These are phyloP conservation scores for Phytophthora macrochlamydospora DNA, from an alignment of 352 stramenopile genomes.

Conservation along the genomic window DNA sequence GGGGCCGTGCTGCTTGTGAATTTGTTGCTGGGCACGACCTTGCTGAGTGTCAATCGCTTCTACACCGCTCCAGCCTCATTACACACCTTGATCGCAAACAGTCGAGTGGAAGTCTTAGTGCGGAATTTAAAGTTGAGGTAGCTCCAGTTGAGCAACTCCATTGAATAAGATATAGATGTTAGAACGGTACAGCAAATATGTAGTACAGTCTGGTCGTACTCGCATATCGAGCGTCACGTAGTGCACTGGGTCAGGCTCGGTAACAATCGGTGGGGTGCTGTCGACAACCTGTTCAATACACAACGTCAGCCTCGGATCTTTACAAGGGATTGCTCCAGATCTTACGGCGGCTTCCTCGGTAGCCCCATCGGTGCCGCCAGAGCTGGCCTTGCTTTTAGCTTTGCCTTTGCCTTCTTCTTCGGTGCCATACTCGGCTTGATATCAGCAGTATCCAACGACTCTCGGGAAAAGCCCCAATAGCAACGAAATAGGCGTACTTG, in stretches of 20 bases:
- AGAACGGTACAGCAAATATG: neutral
- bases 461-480: neutral
- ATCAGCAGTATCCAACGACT: neutral
- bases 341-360: conserved; percentile 23
- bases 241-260: conserved; percentile 41
- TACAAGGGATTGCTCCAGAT: neutral
- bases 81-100: conserved; percentile 58
- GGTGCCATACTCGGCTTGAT: conserved; percentile 25
- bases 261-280: conserved; percentile 39
- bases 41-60: too few relatives aligned
- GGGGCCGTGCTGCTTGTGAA: conserved; percentile 54
- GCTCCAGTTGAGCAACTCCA: conserved; percentile 65
- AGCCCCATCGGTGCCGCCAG: conserved; percentile 12
- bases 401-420: conserved; percentile 52
- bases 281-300: conserved; percentile 30
- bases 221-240: conserved; percentile 68
- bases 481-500: neutral
- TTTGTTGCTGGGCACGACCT: conserved; percentile 40
- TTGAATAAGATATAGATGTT: conserved; percentile 3
- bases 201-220: conserved; percentile 16
- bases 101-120: conserved; percentile 51
- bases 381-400: conserved; percentile 25
- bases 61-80: too few relatives aligned
- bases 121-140: conserved; percentile 67
- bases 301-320: neutral